A percentile compares a stretch with the other conserved stretches of the same genome.
phyloP scores from a whole-genome alignment of 768 basidiomycete species.

The Guyanaporus albipodus region DNA sequence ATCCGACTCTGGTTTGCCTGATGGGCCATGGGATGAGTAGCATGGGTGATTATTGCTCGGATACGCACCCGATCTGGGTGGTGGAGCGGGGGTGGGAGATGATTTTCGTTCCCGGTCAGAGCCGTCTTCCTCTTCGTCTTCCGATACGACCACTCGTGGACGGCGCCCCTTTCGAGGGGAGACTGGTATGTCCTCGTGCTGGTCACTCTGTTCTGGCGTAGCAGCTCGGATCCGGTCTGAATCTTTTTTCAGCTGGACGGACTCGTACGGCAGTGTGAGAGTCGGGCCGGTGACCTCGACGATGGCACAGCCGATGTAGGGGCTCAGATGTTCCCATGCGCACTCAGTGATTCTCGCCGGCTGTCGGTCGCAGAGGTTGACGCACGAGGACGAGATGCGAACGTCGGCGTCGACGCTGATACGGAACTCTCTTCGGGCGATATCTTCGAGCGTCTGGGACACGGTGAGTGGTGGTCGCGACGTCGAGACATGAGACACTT shows the following conservation, averaged over 20 bases:
- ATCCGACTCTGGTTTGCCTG: too few relatives aligned
- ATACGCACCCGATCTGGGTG: slow-evolving; percentile 8
- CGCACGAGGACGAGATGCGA: slow-evolving; percentile 16
- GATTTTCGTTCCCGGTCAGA: slow-evolving; percentile 3
- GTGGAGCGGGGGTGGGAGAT: neutral
- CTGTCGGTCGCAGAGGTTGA: slow-evolving; percentile 16
- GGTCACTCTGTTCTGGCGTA: slow-evolving; percentile 1
- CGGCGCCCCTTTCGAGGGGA: slow-evolving; percentile 1
- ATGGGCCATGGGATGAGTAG: too few relatives aligned
- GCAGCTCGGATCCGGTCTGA: too few relatives aligned
- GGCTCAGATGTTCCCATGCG: slow-evolving; percentile 16
- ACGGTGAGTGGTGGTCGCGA: neutral
- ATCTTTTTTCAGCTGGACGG: too few relatives aligned
- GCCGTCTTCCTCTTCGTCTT: slow-evolving; percentile 6
- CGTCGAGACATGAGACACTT: neutral
- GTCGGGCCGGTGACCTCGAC: slow-evolving; percentile 2
- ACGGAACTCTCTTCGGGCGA: slow-evolving; percentile 18
- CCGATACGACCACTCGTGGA: slow-evolving; percentile 7
- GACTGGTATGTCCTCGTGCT: neutral
- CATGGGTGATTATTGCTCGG: neutral
- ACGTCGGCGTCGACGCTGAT: slow-evolving; percentile 18
- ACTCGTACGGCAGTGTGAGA: neutral
- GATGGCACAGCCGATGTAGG: slow-evolving; percentile 24
- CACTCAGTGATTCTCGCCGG: slow-evolving; percentile 22
- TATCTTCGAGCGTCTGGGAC: slow-evolving; percentile 14